phyloP scores from a whole-genome alignment of 1,284 basidiomycete genomes.

The Rhodotorula sp. region DNA sequence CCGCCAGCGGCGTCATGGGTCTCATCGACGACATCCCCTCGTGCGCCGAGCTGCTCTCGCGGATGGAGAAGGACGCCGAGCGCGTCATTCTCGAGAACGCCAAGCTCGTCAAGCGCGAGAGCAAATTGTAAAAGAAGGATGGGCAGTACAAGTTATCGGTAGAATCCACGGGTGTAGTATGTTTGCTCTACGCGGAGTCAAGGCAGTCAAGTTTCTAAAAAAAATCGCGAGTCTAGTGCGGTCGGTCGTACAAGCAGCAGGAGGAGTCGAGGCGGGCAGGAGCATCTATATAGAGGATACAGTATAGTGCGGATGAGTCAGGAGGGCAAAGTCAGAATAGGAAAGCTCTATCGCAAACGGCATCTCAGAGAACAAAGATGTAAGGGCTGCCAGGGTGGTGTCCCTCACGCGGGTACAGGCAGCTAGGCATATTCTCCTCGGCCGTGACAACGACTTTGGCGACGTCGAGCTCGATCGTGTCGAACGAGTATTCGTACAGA shows the following conservation, averaged over 20 bases:
- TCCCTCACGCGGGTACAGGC: background rate
- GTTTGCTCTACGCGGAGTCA: background rate
- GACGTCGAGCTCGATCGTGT: slow-evolving; percentile 19
- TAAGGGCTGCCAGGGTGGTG: background rate
- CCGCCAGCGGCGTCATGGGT: slow-evolving; percentile 56
- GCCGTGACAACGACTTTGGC: slow-evolving; percentile 21
- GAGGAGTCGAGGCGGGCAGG: too few relatives aligned
- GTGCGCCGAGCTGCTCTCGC: slow-evolving; percentile 69
- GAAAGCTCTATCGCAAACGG: too few relatives aligned
- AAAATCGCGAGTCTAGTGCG: too few relatives aligned
- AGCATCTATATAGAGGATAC: background rate
- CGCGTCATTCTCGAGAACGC: slow-evolving; percentile 43
- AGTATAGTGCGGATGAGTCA: background rate
- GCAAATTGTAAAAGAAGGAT: slow-evolving; percentile 23
- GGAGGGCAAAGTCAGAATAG: too few relatives aligned
- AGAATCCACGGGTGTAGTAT: background rate
- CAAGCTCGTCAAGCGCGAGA: slow-evolving; percentile 22
- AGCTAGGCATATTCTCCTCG: slow-evolving; percentile 17
- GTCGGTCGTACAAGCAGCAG: background rate
- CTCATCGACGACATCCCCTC: slow-evolving; percentile 84
- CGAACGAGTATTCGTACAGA: slow-evolving; percentile 25
- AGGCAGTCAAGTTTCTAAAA: background rate
- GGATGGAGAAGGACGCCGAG: slow-evolving; percentile 77
- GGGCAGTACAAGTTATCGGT: background rate
- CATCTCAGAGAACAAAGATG: background rate